Percentiles rank a stretch among this genome's conserved stretches.
phyloP scores from a whole-genome alignment of 768 basidiomycete species.

The Psilocybe sp. region DNA sequence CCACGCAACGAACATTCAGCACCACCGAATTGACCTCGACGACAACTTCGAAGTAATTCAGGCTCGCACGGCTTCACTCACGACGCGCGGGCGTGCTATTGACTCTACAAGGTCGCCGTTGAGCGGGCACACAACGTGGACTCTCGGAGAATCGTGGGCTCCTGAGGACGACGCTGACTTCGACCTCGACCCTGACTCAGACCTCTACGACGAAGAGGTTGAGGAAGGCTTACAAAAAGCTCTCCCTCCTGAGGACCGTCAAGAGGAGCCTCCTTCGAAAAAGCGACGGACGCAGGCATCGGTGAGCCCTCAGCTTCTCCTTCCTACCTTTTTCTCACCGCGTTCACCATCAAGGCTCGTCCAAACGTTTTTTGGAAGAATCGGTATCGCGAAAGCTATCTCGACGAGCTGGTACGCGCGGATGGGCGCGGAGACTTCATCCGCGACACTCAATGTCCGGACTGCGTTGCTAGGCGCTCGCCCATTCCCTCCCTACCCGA shows the following conservation, averaged over 20 bases:
- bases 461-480: neutral
- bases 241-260: neutral
- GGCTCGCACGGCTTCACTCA: too few relatives aligned
- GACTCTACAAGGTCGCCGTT: too few relatives aligned
- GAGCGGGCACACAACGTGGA: neutral
- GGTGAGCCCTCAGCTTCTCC: constrained; percentile 3
- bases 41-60: too few relatives aligned
- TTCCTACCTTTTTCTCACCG: too few relatives aligned
- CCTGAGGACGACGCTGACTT: neutral
- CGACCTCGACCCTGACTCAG: constrained; percentile 1
- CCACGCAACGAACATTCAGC: too few relatives aligned
- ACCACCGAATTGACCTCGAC: too few relatives aligned
- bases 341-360: neutral
- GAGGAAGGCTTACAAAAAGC: neutral
- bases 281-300: constrained; percentile 3
- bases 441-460: neutral
- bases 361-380: constrained; percentile 9
- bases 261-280: neutral
- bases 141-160: neutral
- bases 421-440: constrained; percentile 3
- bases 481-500: neutral
- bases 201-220: constrained; percentile 1
- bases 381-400: constrained; percentile 1
- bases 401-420: constrained; percentile 3
- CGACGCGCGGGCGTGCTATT: too few relatives aligned